phyloP scores from a whole-genome alignment of 2,329 filamentous ascomycete genomes.

The Penicillium psychrosexuale region DNA sequence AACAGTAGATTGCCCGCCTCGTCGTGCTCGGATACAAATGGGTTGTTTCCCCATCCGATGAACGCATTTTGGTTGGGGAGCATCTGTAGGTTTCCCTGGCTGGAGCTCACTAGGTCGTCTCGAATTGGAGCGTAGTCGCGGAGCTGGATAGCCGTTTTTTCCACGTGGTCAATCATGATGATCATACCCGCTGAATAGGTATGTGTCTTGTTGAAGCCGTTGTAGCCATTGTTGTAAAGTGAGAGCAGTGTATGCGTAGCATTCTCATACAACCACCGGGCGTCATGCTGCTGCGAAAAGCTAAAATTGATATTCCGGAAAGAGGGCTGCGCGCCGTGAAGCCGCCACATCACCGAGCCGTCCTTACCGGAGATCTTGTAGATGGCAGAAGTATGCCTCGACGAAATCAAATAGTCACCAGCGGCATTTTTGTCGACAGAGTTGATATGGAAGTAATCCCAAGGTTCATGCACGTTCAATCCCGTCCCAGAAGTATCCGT shows the following conservation, averaged over 20 bases:
- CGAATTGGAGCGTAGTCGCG: conserved; percentile 30
- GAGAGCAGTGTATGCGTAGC: conserved; percentile 39
- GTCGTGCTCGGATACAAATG: conserved; percentile 40
- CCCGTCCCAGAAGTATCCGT: conserved; percentile 50
- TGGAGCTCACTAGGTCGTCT: conserved; percentile 32
- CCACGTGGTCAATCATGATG: conserved; percentile 38
- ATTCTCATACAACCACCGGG: conserved; percentile 40
- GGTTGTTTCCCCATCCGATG: conserved; percentile 45
- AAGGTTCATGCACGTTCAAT: conserved; percentile 44
- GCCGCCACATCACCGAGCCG: conserved; percentile 39
- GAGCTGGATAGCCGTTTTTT: conserved; percentile 35
- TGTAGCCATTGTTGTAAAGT: conserved; percentile 44
- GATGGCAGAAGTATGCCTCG: conserved; percentile 40
- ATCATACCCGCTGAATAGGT: conserved; percentile 40
- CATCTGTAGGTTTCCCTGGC: conserved; percentile 41
- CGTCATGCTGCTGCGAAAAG: conserved; percentile 46
- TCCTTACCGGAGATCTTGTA: conserved; percentile 43
- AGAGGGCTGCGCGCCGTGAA: conserved; percentile 38
- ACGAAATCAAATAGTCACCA: conserved; percentile 44
- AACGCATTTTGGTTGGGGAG: conserved; percentile 39
- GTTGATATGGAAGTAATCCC: conserved; percentile 48
- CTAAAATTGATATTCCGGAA: conserved; percentile 40
- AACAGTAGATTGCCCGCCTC: conserved; percentile 38
- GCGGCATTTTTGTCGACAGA: conserved; percentile 42
- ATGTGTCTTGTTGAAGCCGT: conserved; percentile 42